Conservation (phyloP, 163 green algal genomes). For the Scenedesmus sp. region DNA sequence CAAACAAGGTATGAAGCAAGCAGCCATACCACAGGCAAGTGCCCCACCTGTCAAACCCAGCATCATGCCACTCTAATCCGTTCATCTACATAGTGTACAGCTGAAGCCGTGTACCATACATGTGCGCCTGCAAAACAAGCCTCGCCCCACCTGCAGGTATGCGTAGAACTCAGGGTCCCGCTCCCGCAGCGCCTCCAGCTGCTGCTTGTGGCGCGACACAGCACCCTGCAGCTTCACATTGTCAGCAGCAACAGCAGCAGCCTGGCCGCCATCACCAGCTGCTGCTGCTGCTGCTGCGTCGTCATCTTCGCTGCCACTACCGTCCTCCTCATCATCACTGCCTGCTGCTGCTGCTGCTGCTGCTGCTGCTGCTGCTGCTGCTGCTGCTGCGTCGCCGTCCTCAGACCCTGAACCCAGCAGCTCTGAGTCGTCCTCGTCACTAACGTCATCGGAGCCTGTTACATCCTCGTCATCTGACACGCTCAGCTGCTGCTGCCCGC, state of each 20-base stretch:
- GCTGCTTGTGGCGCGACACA: conserved; percentile 71
- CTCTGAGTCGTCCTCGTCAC: conserved; percentile 34
- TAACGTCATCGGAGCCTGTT: conserved; percentile 39
- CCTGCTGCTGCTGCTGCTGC: conserved; percentile 22
- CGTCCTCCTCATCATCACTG: conserved; percentile 24
- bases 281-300: background rate
- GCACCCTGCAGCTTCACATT: conserved; percentile 64
- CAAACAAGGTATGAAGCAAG: too few relatives aligned
- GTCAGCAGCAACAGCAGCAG: conserved; percentile 60
- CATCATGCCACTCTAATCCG: too few relatives aligned
- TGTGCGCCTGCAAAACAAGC: background rate
- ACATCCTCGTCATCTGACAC: background rate
- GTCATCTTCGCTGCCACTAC: background rate
- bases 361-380: conserved; percentile 14
- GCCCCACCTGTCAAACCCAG: too few relatives aligned
- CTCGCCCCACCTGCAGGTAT: conserved; percentile 57
- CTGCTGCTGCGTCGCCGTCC: conserved; percentile 9
- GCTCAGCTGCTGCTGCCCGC: background rate
- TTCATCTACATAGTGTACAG: too few relatives aligned
- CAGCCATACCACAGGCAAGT: background rate
- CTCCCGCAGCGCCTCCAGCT: conserved; percentile 79
- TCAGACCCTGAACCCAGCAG: background rate
- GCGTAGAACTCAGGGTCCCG: conserved; percentile 90
- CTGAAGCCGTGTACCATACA: background rate
- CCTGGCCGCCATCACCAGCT: conserved; percentile 13